Evolutionary conservation across 2,329 filamentous ascomycete genomes (phyloP).

Genomic region (Venturia oleaginea): DNA sequence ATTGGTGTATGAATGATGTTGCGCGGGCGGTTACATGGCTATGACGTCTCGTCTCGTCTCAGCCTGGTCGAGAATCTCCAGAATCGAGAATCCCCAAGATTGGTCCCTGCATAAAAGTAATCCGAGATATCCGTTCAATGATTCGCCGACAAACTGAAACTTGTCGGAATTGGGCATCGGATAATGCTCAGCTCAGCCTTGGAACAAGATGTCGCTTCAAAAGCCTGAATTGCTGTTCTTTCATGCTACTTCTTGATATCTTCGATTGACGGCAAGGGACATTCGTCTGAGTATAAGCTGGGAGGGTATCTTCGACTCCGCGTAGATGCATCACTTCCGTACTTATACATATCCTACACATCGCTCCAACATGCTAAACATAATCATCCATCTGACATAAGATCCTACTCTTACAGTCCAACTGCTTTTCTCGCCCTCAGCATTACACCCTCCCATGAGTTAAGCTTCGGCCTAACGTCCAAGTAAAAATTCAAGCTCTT

Average conservation of each 20-base stretch:
- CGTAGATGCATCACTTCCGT: neutral
- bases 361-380: neutral
- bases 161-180: neutral
- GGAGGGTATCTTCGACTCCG: neutral
- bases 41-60: neutral
- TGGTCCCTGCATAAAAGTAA: neutral
- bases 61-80: neutral
- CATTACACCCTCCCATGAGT: constrained; percentile 51
- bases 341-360: neutral
- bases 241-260: too few species aligned
- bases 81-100: neutral
- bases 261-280: neutral
- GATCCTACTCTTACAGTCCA: constrained; percentile 22
- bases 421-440: constrained; percentile 43
- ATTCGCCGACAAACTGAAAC: neutral
- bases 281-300: neutral
- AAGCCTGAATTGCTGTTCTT: too few species aligned
- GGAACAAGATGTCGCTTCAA: too few species aligned
- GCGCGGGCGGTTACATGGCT: neutral
- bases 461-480: constrained; percentile 57
- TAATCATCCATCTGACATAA: neutral
- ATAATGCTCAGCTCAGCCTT: neutral
- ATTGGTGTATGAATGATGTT: neutral
- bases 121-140: neutral
- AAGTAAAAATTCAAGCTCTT: constrained; percentile 53